phyloP scores from a whole-genome alignment of 495 filamentous ascomycete species.

The Parathielavia hyrcaniae region DNA sequence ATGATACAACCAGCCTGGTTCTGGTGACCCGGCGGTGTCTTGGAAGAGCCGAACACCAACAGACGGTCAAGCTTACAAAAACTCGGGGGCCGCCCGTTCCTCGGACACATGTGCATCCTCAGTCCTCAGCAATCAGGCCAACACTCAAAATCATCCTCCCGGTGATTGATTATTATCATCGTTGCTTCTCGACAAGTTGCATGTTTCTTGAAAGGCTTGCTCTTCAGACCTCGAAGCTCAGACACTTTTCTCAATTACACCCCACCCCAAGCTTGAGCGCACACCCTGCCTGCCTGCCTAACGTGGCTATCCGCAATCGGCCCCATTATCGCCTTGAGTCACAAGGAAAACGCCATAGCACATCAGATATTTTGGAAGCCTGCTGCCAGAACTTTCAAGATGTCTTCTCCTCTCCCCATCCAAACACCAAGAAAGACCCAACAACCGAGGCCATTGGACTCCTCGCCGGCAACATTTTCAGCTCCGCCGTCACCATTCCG shows the following conservation, averaged over 20 bases:
- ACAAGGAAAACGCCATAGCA: constrained; percentile 26
- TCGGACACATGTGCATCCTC: constrained; percentile 10
- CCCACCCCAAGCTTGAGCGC: constrained; percentile 14
- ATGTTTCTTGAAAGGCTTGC: neutral
- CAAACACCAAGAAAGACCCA: constrained; percentile 23
- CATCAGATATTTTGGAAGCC: constrained; percentile 24
- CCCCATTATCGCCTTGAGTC: constrained; percentile 31
- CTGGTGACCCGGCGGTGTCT: constrained; percentile 28
- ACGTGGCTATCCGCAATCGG: constrained; percentile 29
- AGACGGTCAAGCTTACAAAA: constrained; percentile 30
- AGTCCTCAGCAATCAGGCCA: constrained; percentile 6
- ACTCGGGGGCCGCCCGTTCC: constrained; percentile 17
- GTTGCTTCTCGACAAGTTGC: neutral
- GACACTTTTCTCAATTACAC: constrained; percentile 11
- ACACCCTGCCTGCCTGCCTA: constrained; percentile 17
- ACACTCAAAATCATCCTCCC: neutral
- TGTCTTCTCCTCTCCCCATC: constrained; percentile 30
- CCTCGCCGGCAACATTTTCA: constrained; percentile 18
- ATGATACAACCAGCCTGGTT: constrained; percentile 27
- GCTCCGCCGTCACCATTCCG: constrained; percentile 27
- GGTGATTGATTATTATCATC: too few relatives aligned
- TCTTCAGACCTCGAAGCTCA: neutral
- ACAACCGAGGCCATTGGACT: constrained; percentile 16
- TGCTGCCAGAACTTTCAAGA: constrained; percentile 18
- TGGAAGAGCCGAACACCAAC: constrained; percentile 28